These are phyloP conservation scores for Diaporthe destruens DNA, from an alignment of 2,329 filamentous ascomycete species.

Conservation along the genomic window DNA sequence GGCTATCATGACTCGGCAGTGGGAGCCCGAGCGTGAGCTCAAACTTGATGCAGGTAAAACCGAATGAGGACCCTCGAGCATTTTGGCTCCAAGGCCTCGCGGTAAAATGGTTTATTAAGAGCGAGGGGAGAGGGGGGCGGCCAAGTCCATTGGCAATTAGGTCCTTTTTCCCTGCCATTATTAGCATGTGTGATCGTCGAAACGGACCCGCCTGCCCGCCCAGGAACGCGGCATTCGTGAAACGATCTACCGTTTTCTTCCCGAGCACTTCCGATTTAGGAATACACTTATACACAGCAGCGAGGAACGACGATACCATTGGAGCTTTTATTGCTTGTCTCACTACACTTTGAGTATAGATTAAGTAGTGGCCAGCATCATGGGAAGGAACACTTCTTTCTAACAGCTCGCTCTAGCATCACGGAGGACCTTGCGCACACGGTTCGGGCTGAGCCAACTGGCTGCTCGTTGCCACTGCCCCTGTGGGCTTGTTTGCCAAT, in stretches of 20 bases:
- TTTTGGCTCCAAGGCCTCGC: background rate
- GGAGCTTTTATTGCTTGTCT: background rate
- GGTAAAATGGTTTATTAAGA: background rate
- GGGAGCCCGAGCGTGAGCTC: background rate
- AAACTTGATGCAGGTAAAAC: background rate
- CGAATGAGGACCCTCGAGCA: background rate
- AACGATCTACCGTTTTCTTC: conserved; percentile 24
- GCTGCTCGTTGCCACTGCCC: background rate
- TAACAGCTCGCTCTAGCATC: background rate
- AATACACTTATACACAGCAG: background rate
- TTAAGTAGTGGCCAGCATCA: background rate
- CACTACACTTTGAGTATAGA: conserved; percentile 12
- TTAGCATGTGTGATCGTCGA: conserved; percentile 27
- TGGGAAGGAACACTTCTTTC: conserved; percentile 16
- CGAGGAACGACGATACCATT: background rate
- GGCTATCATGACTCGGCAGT: too few species aligned
- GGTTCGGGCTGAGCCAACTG: conserved; percentile 4
- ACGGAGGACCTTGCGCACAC: conserved; percentile 15
- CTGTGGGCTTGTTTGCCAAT: conserved; percentile 6
- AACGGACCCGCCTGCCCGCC: conserved; percentile 14
- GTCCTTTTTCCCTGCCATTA: conserved; percentile 5
- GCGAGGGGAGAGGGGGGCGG: background rate
- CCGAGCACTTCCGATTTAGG: background rate
- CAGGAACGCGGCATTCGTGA: conserved; percentile 18
- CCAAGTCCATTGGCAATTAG: background rate